Percentiles rank a stretch among this genome's conserved stretches.
Conservation (phyloP, 2,329 filamentous ascomycete genomes). For the Ophiostoma perfectum region DNA sequence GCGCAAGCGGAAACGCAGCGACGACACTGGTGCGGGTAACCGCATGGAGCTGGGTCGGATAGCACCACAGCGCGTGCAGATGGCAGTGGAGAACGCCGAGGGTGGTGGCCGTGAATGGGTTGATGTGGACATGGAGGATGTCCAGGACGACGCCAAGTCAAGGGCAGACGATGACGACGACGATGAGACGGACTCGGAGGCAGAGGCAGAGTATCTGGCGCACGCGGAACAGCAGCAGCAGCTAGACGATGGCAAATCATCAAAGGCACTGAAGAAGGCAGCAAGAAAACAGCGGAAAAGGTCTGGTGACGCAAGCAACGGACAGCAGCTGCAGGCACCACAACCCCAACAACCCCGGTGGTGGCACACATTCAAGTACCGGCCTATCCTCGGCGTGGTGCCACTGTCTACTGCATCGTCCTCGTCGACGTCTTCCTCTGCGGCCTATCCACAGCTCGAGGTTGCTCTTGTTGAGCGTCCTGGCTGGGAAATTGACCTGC, state of each 20-base stretch:
- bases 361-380: constrained; percentile 91
- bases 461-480: constrained; percentile 86
- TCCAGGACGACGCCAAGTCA: constrained; percentile 39
- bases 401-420: constrained; percentile 33
- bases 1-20: constrained; percentile 52
- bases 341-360: constrained; percentile 36
- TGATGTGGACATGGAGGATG: constrained; percentile 33
- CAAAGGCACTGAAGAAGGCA: background rate
- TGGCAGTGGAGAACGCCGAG: constrained; percentile 27
- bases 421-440: background rate
- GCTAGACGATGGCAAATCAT: background rate
- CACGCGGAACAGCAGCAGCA: constrained; percentile 12
- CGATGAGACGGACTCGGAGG: constrained; percentile 29
- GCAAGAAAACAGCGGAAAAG: constrained; percentile 5
- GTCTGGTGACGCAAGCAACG: background rate
- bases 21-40: constrained; percentile 48
- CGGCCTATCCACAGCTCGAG: constrained; percentile 49
- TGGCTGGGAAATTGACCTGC: constrained; percentile 72
- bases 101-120: constrained; percentile 38
- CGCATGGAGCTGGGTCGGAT: constrained; percentile 41
- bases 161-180: constrained; percentile 28
- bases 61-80: constrained; percentile 41
- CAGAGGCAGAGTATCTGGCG: background rate
- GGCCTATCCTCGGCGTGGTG: constrained; percentile 76
- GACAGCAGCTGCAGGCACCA: constrained; percentile 14